Evolutionary conservation across 768 basidiomycete species (phyloP), one percentile per base, ranked within the genome.

Genomic region (Phylloporus sp.): DNA sequence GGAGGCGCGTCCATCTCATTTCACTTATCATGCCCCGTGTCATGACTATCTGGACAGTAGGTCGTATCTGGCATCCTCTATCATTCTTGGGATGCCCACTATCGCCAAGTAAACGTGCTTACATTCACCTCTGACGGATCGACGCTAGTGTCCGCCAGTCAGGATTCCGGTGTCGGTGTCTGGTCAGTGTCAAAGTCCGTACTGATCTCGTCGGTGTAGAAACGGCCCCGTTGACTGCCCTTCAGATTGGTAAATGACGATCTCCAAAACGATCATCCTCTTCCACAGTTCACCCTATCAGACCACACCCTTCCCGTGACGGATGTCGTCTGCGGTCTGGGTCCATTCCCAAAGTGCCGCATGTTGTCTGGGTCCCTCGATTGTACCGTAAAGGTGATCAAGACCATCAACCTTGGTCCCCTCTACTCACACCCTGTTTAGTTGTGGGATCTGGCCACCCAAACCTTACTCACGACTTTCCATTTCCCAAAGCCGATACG

Each of bases 11-110:
- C 23, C 9, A 5, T 37, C 46, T 17, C 48, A n/a, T 35, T 39
- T 20, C 23, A 18, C n/a, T 18, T 38, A 8, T 15, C 15, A 9
- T 48, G 38, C 6, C 38, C 15, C 23, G 3, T 13, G 29, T 39
- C 42, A 31, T 66, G 52, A 64, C 57, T 18, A 32, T 44, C 49
- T 43, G 48, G 60, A 54, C 18, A 64, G 49, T 68, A 96, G 92
- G 74, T 91, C 54, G 75, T 86, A 9, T 96, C 94, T n/a, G 94
- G 94, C n/a, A 83, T 94, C 43, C 71, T 97, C 37, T 91, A 83
- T 71, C 82, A 86, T 55, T 79, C 88, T 1, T 93, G 93, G 82
- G 94, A 97, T 50, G 94, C 94, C 15, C 95, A 98, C 66, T 99
- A 98, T 69, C 87, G 95, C 48, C 77, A 82, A 61, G 78, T 97